Conservation (phyloP, 2,329 filamentous ascomycete genomes). For the Tolypocladium paradoxum region DNA sequence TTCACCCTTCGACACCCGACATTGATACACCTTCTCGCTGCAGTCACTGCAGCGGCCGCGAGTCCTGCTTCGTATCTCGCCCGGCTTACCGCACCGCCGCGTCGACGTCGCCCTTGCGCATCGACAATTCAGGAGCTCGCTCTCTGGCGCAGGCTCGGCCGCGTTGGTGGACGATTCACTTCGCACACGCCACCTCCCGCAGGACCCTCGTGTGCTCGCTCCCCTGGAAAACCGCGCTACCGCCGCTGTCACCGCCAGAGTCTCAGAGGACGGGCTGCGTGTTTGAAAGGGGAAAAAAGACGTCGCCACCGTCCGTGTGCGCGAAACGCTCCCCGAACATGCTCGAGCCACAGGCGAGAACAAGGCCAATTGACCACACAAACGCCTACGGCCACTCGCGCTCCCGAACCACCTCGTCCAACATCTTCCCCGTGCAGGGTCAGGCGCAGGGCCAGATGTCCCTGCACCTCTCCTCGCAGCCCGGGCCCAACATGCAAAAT, state of each 20-base stretch:
- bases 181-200: not conserved
- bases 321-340: slow-evolving; percentile 8
- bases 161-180: not conserved
- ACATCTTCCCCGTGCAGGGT: slow-evolving; percentile 31
- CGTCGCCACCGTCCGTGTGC: not conserved
- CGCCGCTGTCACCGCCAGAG: not conserved
- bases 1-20: not conserved
- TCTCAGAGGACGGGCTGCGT: not conserved
- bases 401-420: slow-evolving; percentile 46
- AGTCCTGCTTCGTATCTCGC: no score
- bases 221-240: not conserved
- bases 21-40: not conserved
- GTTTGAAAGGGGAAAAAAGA: not conserved
- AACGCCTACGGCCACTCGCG: slow-evolving; percentile 41
- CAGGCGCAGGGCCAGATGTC: slow-evolving; percentile 6
- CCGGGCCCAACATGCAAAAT: slow-evolving; percentile 4
- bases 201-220: not conserved
- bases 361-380: slow-evolving; percentile 22
- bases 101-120: not conserved
- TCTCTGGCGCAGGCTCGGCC: not conserved
- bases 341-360: slow-evolving; percentile 21
- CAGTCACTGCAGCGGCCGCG: not conserved
- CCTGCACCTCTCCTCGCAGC: slow-evolving; percentile 1
- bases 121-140: not conserved
- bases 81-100: not conserved